A percentile compares a stretch with the other conserved stretches of the same genome.
Conservation (phyloP, 495 filamentous ascomycete genomes). For the Lasiosphaeria hispida region DNA sequence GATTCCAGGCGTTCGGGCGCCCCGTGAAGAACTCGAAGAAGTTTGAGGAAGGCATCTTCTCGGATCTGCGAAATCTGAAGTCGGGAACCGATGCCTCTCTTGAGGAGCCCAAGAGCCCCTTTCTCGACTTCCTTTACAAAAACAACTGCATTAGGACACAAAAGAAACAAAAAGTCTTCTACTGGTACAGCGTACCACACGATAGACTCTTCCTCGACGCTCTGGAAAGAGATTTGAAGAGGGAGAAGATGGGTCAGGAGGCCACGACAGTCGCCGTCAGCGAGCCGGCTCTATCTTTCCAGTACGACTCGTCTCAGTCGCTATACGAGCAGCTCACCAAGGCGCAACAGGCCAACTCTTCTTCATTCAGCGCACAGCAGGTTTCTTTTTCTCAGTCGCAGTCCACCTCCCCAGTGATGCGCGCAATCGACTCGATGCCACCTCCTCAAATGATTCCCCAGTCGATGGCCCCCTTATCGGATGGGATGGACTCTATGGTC, state of each 20-base stretch:
- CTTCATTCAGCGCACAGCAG: slow-evolving; percentile 84
- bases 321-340: slow-evolving; percentile 99
- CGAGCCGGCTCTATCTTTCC: slow-evolving; percentile 95
- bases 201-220: slow-evolving; percentile 97
- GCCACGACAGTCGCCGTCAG: slow-evolving; percentile 93
- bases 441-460: slow-evolving; percentile 73
- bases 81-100: slow-evolving; percentile 98
- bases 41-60: slow-evolving; percentile 99
- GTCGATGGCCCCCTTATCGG: slow-evolving; percentile 74
- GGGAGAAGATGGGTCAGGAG: slow-evolving; percentile 99
- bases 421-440: slow-evolving; percentile 74
- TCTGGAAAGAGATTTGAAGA: slow-evolving; percentile 92
- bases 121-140: slow-evolving; percentile 98
- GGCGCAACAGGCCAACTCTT: slow-evolving; percentile 96
- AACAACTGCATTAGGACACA: slow-evolving; percentile 99
- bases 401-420: slow-evolving; percentile 81
- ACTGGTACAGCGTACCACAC: slow-evolving; percentile 99
- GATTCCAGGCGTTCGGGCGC: slow-evolving; percentile 96
- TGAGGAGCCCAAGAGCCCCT: slow-evolving; percentile 97
- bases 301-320: slow-evolving; percentile 98
- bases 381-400: slow-evolving; percentile 74
- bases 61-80: slow-evolving; percentile 95
- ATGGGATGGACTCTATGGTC: slow-evolving; percentile 74
- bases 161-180: slow-evolving; percentile 99
- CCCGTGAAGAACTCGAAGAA: slow-evolving; percentile 99